Conservation (phyloP, 257 asterid species). For the Cynanchum wilfordii region DNA sequence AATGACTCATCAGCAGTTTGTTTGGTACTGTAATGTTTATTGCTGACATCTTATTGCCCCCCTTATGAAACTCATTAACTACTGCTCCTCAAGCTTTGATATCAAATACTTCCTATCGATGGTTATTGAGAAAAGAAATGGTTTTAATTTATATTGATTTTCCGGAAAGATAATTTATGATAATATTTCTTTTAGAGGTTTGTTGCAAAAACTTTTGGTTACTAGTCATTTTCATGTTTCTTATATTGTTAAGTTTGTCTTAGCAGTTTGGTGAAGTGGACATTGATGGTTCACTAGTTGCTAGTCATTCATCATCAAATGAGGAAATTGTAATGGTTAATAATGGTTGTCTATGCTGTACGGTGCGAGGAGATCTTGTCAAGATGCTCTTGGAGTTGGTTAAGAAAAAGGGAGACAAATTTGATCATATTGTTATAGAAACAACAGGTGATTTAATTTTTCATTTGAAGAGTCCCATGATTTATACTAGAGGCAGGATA, state of each 20-base stretch:
- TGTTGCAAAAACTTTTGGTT: neutral
- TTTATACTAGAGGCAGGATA: neutral
- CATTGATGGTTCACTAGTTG: conserved; percentile 90
- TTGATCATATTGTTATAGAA: conserved; percentile 92
- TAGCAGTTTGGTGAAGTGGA: conserved; percentile 99
- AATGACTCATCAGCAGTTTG: neutral
- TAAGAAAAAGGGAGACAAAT: conserved; percentile 66
- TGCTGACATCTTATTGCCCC: neutral
- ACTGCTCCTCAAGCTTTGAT: neutral
- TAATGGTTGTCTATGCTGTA: conserved; percentile 93
- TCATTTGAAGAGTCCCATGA: neutral
- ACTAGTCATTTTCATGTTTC: conserved; percentile 1
- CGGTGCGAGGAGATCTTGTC: conserved; percentile 97
- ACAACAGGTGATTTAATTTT: conserved; percentile 62
- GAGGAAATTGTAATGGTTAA: conserved; percentile 94
- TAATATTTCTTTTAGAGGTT: neutral
- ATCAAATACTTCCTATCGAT: neutral
- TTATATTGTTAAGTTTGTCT: conserved; percentile 14
- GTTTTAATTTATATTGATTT: neutral
- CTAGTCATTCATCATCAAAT: conserved; percentile 83
- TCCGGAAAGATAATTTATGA: neutral
- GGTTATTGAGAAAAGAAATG: neutral
- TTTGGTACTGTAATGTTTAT: neutral
- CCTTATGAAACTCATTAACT: neutral
- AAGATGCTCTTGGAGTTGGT: conserved; percentile 93